phyloP scores from a whole-genome alignment of 2,329 filamentous ascomycete genomes.

The Verruconis gallopava region DNA sequence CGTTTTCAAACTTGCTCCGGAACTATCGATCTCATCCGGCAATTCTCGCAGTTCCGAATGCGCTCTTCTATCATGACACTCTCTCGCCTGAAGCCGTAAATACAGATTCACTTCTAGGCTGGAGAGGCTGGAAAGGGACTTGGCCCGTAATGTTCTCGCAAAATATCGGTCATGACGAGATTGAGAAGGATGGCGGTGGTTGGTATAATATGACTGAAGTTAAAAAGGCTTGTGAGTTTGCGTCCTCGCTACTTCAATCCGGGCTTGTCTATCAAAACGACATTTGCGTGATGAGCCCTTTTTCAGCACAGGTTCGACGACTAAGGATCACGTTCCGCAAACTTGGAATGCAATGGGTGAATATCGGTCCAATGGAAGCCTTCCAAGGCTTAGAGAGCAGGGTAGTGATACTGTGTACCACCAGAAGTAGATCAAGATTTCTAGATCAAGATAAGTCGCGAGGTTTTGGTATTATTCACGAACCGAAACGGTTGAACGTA shows the following conservation, averaged over 20 bases:
- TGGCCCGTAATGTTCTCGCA: slow-evolving; percentile 32
- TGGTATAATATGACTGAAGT: slow-evolving; percentile 25
- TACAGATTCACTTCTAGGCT: slow-evolving; percentile 18
- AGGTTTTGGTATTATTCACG: slow-evolving; percentile 25
- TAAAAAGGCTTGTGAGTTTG: slow-evolving; percentile 19
- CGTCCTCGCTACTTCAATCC: slow-evolving; percentile 17
- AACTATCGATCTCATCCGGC: slow-evolving; percentile 36
- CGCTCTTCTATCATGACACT: slow-evolving; percentile 33
- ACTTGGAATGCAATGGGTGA: slow-evolving; percentile 23
- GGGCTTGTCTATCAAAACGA: slow-evolving; percentile 20
- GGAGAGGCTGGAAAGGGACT: slow-evolving; percentile 25
- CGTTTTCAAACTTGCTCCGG: slow-evolving; percentile 31
- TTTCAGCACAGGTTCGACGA: slow-evolving; percentile 30
- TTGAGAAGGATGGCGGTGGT: slow-evolving; percentile 28
- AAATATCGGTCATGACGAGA: slow-evolving; percentile 26
- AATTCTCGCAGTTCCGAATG: slow-evolving; percentile 29
- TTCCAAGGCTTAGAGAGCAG: slow-evolving; percentile 34
- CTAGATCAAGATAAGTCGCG: slow-evolving; percentile 19
- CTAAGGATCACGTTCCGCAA: slow-evolving; percentile 26
- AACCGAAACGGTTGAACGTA: slow-evolving; percentile 30
- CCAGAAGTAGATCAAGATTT: slow-evolving; percentile 23
- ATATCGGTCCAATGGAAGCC: slow-evolving; percentile 33
- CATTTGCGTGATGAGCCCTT: slow-evolving; percentile 33
- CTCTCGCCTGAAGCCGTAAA: slow-evolving; percentile 27
- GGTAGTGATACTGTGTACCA: slow-evolving; percentile 33